These are phyloP conservation scores for Rubroshorea leprosula DNA, from an alignment of 345 rosid genomes.

Conservation along the genomic window DNA sequence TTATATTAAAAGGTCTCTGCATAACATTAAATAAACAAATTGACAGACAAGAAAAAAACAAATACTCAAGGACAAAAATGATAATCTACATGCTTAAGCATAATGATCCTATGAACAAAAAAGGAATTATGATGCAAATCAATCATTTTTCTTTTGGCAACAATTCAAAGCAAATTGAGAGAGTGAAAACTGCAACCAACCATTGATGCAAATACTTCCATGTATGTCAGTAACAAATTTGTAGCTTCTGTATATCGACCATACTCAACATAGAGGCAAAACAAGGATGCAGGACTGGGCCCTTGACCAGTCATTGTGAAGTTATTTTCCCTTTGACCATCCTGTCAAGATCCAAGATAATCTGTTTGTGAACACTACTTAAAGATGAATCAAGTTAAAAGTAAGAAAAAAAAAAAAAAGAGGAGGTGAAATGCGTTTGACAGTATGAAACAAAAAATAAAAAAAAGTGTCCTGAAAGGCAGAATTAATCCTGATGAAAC, in stretches of 20 bases:
- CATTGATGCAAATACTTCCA: conserved; percentile 64
- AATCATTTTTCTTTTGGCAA: background rate
- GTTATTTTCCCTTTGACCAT: conserved; percentile 48
- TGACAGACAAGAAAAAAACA: conserved; percentile 7
- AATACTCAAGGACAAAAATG: background rate
- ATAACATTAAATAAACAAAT: conserved; percentile 9
- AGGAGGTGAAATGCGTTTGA: too few species aligned
- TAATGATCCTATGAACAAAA: background rate
- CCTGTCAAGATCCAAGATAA: conserved; percentile 33
- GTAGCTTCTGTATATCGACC: conserved; percentile 80
- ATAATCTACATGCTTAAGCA: background rate
- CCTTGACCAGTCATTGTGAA: conserved; percentile 81
- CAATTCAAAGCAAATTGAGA: background rate
- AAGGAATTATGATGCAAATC: background rate
- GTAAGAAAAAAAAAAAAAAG: too few species aligned
- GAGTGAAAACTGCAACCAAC: conserved; percentile 36
- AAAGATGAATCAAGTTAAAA: too few species aligned
- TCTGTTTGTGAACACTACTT: background rate
- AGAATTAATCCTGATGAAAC: too few species aligned
- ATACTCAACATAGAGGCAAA: conserved; percentile 67
- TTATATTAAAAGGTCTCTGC: conserved; percentile 73
- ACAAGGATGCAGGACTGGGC: conserved; percentile 72
- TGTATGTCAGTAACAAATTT: conserved; percentile 65
- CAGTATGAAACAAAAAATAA: too few species aligned
- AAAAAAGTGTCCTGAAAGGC: too few species aligned